phyloP scores from a whole-genome alignment of 2,329 filamentous ascomycete genomes.

The Penicillium olsonii region DNA sequence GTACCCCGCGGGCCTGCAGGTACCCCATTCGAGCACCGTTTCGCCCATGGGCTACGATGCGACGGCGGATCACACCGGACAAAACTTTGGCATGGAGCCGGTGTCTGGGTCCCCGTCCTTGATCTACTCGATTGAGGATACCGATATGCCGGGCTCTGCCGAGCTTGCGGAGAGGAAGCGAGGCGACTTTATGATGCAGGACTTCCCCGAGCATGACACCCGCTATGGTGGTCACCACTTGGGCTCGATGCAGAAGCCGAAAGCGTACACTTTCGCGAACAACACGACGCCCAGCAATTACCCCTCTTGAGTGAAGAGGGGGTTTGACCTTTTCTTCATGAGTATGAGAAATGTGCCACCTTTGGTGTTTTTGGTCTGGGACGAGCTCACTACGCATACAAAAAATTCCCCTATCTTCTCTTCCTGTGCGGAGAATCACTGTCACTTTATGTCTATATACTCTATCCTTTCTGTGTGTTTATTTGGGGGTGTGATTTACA shows the following conservation, averaged over 20 bases:
- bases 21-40: conserved; percentile 37
- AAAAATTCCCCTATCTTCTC: conserved; percentile 7
- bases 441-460: conserved; percentile 25
- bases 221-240: conserved; percentile 46
- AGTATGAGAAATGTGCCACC: conserved; percentile 29
- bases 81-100: conserved; percentile 29
- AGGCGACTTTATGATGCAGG: conserved; percentile 46
- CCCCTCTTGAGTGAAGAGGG: conserved; percentile 16
- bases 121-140: conserved; percentile 35
- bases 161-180: conserved; percentile 33
- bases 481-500: conserved; percentile 24
- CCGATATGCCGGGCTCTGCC: conserved; percentile 28
- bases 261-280: conserved; percentile 45
- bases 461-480: conserved; percentile 22
- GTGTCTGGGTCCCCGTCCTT: conserved; percentile 34
- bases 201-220: conserved; percentile 48
- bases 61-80: conserved; percentile 31
- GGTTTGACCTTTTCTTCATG: conserved; percentile 22
- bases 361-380: conserved; percentile 19
- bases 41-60: conserved; percentile 42
- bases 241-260: conserved; percentile 39
- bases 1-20: conserved; percentile 36
- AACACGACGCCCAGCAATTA: conserved; percentile 46
- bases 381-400: conserved; percentile 21
- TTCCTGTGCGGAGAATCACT: conserved; percentile 16